These are phyloP conservation scores for Pseudophaeomoniella oleicola DNA, from an alignment of 2,329 filamentous ascomycete genomes.

Conservation along the genomic window DNA sequence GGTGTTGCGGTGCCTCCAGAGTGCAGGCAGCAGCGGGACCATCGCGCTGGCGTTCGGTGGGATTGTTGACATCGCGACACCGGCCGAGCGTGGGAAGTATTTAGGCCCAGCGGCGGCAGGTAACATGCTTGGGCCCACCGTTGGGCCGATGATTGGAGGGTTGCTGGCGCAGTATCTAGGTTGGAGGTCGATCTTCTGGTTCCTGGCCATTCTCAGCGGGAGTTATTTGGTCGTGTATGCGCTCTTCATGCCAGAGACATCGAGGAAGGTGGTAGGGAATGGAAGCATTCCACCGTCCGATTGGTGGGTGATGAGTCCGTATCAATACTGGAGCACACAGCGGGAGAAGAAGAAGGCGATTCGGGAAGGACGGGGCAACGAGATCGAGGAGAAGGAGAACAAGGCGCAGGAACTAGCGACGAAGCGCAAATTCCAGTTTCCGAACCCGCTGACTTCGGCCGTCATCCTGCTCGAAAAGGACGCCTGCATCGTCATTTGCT, in stretches of 20 bases:
- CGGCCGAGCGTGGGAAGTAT: conserved; percentile 24
- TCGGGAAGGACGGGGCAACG: too few relatives aligned
- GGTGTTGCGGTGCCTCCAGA: conserved; percentile 27
- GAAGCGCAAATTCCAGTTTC: conserved; percentile 17
- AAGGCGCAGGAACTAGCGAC: conserved; percentile 2
- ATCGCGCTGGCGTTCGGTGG: conserved; percentile 25
- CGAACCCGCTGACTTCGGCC: conserved; percentile 24
- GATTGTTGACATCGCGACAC: conserved; percentile 25
- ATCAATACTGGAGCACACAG: too few relatives aligned
- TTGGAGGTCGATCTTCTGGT: conserved; percentile 40
- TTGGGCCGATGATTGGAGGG: conserved; percentile 38
- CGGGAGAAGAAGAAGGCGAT: too few relatives aligned
- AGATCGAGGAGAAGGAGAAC: conserved; percentile 9
- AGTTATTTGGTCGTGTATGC: conserved; percentile 21
- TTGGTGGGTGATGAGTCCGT: too few relatives aligned
- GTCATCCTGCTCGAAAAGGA: conserved; percentile 21
- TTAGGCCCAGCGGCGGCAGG: conserved; percentile 18
- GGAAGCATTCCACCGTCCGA: conserved; percentile 19
- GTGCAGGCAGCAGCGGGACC: conserved; percentile 25
- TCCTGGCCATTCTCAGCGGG: conserved; percentile 32
- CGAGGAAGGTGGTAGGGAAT: conserved; percentile 22
- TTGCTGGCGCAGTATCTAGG: conserved; percentile 31
- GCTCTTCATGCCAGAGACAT: conserved; percentile 13
- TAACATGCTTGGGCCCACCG: conserved; percentile 25
- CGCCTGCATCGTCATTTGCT: conserved; percentile 20